phyloP scores from a whole-genome alignment of 306 rosid species.

The Styphnolobium japonicum region DNA sequence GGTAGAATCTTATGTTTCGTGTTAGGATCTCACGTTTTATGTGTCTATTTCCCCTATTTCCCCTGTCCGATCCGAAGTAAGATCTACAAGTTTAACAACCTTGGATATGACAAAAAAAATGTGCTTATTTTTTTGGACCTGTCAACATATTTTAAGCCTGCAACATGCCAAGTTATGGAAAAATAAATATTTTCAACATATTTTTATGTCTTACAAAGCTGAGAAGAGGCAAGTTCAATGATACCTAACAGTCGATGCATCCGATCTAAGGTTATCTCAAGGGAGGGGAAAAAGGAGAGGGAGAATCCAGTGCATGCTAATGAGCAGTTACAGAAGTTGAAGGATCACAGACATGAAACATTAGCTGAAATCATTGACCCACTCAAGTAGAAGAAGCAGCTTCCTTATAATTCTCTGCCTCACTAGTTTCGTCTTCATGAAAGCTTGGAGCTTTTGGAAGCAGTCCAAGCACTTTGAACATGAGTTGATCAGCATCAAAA shows the following conservation, averaged over 20 bases:
- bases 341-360: not conserved
- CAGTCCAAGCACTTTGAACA: conserved; percentile 53
- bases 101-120: not conserved
- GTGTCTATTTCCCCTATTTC: too few species aligned
- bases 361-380: not conserved
- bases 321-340: not conserved
- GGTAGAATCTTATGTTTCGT: too few species aligned
- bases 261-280: not conserved
- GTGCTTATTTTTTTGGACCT: not conserved
- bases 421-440: conserved; percentile 22
- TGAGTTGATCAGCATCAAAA: conserved; percentile 82
- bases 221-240: not conserved
- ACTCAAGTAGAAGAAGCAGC: conserved; percentile 39
- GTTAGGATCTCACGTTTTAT: too few species aligned
- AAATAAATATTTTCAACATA: not conserved
- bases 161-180: not conserved
- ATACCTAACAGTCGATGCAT: not conserved
- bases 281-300: not conserved
- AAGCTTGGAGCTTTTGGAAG: conserved; percentile 47
- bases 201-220: not conserved
- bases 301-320: conserved; percentile 2
- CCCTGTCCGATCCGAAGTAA: too few species aligned
- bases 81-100: too few species aligned
- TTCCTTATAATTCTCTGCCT: conserved; percentile 31
- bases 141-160: not conserved